Evolutionary conservation across 2,329 filamentous ascomycete species (phyloP), one percentile per base, ranked within the genome.

Genomic region (Ustulina deusta): DNA sequence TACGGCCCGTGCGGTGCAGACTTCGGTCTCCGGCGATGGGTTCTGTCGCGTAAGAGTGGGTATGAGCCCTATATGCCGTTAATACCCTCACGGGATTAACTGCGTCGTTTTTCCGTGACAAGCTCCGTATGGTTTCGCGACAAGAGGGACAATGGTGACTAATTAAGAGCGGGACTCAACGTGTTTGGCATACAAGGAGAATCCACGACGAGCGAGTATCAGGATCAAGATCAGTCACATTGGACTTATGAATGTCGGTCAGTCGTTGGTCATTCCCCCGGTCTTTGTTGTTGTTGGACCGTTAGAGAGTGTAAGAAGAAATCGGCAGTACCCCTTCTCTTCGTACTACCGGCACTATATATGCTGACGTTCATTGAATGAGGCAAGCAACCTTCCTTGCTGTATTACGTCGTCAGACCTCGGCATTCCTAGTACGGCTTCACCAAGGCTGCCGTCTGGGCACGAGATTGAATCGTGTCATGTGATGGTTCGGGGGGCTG

Each of bases 301-400:
- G 7, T 54, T 1, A 36, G 17, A 11, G 10, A 7, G 20, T 22
- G n/a, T 10, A 29, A 51, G 27, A 32, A 15, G 13, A 51, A 29
- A n/a, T 17, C 6, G 3, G 25, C 7, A 34, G 4, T 22, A 54
- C 29, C 13, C 17, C 22, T 22, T 32, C 20, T 54, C 3, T 25
- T 54, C 17, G 48, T 29, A 20, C 15, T 29, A 51, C 51, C 5
- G 42, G n/a, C 10, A 13, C 7, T 42, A n/a, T 27, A 42, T 27
- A 42, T 11, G 36, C 15, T 44, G 54, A 56, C 7, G 54, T 20
- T 56, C 6, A n/a, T n/a, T 7, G 25, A 17, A 10, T 42, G 54
- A 56, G 54, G 54, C 36, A 42, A 56, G 54, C 36, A 42, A 56
- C 54, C 54, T 56, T 42, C 36, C 54, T 40, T 27, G 42, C 44